These are phyloP conservation scores for Panicum virgatum DNA, from an alignment of 202 grass and related monocot species.

Conservation along the genomic window DNA sequence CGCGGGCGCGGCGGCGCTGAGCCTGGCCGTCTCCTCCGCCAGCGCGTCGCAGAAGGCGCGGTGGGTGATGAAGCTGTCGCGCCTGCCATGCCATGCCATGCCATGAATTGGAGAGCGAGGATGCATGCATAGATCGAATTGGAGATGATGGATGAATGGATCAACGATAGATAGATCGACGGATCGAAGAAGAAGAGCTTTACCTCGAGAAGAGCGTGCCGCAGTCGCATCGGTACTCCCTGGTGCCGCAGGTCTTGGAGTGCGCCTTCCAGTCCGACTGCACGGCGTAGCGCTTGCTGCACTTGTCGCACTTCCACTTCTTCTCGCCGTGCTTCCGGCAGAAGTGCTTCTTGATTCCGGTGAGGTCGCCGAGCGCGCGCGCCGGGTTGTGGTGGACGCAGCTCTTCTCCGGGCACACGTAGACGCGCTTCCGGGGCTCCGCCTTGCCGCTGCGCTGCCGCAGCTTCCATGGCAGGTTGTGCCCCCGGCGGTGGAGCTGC, in stretches of 20 bases:
- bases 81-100: constrained; percentile 35
- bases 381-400: constrained; percentile 94
- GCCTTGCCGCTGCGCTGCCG: constrained; percentile 80
- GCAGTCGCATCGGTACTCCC: constrained; percentile 95
- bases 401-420: constrained; percentile 84
- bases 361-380: constrained; percentile 90
- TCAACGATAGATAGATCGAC: too few relatives aligned
- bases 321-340: constrained; percentile 99
- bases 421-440: constrained; percentile 87
- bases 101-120: too few relatives aligned
- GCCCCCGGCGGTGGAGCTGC: constrained; percentile 88
- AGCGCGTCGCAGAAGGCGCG: constrained; percentile 93
- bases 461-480: constrained; percentile 97
- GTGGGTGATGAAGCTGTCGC: constrained; percentile 97
- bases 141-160: too few relatives aligned
- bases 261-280: constrained; percentile 99
- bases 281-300: constrained; percentile 85
- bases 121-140: too few relatives aligned
- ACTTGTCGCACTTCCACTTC: constrained; percentile 99
- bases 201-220: constrained; percentile 80
- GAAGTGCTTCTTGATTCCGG: constrained; percentile 99
- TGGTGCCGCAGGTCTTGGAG: constrained; percentile 86
- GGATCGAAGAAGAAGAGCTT: too few relatives aligned
- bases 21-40: constrained; percentile 77
- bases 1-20: constrained; percentile 32